phyloP scores from a whole-genome alignment of 169 alveolate genomes.

The Plasmodium gallinaceum region DNA sequence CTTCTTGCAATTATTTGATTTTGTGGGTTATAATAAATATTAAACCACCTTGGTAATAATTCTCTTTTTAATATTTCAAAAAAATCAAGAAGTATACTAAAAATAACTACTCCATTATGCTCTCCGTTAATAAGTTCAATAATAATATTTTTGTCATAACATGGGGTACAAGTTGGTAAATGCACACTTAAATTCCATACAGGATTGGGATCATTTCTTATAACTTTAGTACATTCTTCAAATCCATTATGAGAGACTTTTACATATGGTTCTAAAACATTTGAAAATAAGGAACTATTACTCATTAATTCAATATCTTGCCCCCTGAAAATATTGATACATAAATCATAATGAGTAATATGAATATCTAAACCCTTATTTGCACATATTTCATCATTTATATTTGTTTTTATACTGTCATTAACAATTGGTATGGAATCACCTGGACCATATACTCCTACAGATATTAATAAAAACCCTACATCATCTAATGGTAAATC shows the following conservation, averaged over 20 bases:
- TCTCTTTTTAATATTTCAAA: constrained; percentile 84
- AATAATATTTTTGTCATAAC: constrained; percentile 81
- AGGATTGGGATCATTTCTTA: constrained; percentile 87
- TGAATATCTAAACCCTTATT: constrained; percentile 68
- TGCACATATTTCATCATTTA: constrained; percentile 23
- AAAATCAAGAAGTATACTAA: constrained; percentile 81
- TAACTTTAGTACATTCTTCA: constrained; percentile 84
- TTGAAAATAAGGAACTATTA: constrained; percentile 70
- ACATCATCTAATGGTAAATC: constrained; percentile 80
- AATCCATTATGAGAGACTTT: constrained; percentile 87
- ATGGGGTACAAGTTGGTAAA: constrained; percentile 87
- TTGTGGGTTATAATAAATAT: constrained; percentile 87
- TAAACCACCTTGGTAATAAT: constrained; percentile 85
- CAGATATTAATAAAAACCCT: constrained; percentile 85
- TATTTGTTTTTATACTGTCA: constrained; percentile 79
- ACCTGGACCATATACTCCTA: constrained; percentile 91
- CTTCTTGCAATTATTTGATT: constrained; percentile 76
- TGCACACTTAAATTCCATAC: constrained; percentile 88
- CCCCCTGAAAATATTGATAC: constrained; percentile 61
- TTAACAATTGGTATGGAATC: constrained; percentile 88
- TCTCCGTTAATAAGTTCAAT: constrained; percentile 86
- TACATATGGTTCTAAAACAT: constrained; percentile 86
- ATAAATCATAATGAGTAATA: constrained; percentile 61
- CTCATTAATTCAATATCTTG: constrained; percentile 67
- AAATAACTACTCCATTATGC: constrained; percentile 81